These are phyloP conservation scores for Selaginella moellendorffii DNA, from an alignment of 75 land plant genomes.

Conservation along the genomic window DNA sequence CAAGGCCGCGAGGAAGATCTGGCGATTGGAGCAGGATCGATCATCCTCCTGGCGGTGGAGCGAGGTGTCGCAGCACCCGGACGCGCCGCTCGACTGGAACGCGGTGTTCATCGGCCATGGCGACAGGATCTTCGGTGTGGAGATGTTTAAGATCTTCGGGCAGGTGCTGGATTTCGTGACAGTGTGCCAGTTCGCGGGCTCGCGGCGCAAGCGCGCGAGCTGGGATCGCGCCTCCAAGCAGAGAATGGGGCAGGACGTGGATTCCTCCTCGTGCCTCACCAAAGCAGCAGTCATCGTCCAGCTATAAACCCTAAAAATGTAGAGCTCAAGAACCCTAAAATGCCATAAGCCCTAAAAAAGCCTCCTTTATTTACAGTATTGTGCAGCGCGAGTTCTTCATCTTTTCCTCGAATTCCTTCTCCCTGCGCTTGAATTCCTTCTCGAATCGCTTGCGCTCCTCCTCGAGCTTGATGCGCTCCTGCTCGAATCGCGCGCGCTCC, in stretches of 20 bases:
- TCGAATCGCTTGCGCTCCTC: too few relatives aligned
- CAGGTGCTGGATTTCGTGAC: slow-evolving; percentile 69
- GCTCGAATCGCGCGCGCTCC: too few relatives aligned
- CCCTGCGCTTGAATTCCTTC: too few relatives aligned
- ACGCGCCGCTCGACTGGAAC: slow-evolving; percentile 88
- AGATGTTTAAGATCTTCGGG: slow-evolving; percentile 82
- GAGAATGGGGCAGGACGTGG: slow-evolving; percentile 38
- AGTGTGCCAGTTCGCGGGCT: slow-evolving; percentile 26
- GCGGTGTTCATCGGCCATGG: slow-evolving; percentile 46
- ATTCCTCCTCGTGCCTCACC: slow-evolving; percentile 59
- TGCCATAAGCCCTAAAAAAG: too few relatives aligned
- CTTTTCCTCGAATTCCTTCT: too few relatives aligned
- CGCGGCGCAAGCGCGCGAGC: slow-evolving; percentile 13
- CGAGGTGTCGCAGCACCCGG: slow-evolving; percentile 57
- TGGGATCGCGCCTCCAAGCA: slow-evolving; percentile 53
- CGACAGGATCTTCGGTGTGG: slow-evolving; percentile 45
- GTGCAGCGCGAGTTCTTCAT: too few relatives aligned
- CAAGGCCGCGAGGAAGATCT: slow-evolving; percentile 54
- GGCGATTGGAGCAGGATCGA: slow-evolving; percentile 42
- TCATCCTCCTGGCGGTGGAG: slow-evolving; percentile 25
- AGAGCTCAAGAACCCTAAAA: too few relatives aligned
- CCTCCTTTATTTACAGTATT: too few relatives aligned
- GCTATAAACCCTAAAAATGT: too few relatives aligned
- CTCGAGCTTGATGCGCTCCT: too few relatives aligned
- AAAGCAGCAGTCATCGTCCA: slow-evolving; percentile 54